Evolutionary conservation across 495 filamentous ascomycete species (phyloP).

Genomic region (Penicillium coprophilum): DNA sequence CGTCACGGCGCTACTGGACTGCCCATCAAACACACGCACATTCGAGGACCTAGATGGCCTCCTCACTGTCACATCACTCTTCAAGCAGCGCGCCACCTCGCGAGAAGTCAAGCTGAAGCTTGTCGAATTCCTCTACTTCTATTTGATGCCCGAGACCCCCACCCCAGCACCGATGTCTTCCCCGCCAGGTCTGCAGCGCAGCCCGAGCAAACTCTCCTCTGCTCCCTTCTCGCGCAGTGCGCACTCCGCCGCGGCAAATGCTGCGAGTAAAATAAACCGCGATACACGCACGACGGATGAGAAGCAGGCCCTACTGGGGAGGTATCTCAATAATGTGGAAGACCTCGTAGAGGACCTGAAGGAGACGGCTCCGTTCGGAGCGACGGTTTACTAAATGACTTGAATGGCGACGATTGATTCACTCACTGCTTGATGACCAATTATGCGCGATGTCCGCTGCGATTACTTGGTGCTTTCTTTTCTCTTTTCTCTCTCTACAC

Average conservation of each 20-base stretch:
- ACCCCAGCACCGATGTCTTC: slow-evolving; percentile 39
- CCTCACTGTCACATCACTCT: slow-evolving; percentile 87
- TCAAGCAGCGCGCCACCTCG: slow-evolving; percentile 78
- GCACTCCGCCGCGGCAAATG: slow-evolving; percentile 36
- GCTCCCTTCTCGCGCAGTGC: slow-evolving; percentile 39
- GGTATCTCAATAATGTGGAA: slow-evolving; percentile 85
- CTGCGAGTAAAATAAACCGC: slow-evolving; percentile 36
- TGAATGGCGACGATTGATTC: slow-evolving; percentile 18
- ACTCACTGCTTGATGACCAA: slow-evolving; percentile 20
- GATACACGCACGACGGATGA: slow-evolving; percentile 74
- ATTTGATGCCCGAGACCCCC: slow-evolving; percentile 88
- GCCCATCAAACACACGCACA: slow-evolving; percentile 79
- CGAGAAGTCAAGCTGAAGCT: slow-evolving; percentile 89
- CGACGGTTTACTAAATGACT: slow-evolving; percentile 42
- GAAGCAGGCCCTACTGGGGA: slow-evolving; percentile 79
- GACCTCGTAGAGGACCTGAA: slow-evolving; percentile 87
- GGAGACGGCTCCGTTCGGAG: slow-evolving; percentile 62
- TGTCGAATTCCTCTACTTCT: slow-evolving; percentile 96
- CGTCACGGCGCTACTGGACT: slow-evolving; percentile 80
- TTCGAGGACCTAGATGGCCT: slow-evolving; percentile 94
- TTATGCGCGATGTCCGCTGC: slow-evolving; percentile 15
- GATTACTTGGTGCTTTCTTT: slow-evolving; percentile 17
- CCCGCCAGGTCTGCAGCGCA: slow-evolving; percentile 59
- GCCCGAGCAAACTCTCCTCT: slow-evolving; percentile 65
- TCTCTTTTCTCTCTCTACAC: slow-evolving; percentile 11